Evolutionary conservation across 345 rosid genomes (phyloP), one percentile per base, ranked within the genome.

Genomic region (Microthlaspi erraticum): DNA sequence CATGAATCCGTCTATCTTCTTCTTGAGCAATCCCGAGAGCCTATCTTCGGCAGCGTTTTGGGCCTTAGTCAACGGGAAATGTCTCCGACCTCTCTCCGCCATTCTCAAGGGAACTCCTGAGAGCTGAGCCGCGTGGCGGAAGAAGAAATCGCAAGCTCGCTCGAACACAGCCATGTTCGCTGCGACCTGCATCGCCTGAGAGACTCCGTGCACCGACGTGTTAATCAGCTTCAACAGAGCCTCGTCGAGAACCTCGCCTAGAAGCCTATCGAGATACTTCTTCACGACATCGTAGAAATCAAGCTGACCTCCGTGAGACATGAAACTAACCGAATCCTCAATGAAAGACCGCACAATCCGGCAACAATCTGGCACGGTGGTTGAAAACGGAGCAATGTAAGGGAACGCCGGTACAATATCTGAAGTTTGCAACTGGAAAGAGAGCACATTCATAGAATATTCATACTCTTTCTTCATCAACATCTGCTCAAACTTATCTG

Each of bases 61-160:
- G 17, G 98, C 82, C 68, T 84, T 87, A 50, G 74, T 91, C 18
- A 94, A 81, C 4, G 99, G 98, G 75, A 94, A 94, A 78, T 85
- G 96, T 82, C 96, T 84, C 82, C 96, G 84, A 70, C 91, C 84
- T 81, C 96, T 89, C 80, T 93, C 98, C n/a, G 86, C 91, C 91
- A 93, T 87, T 75, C 98, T 85, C 74, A 88, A 80, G 1, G 97
- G 93, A 76, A 93, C 81, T 1, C 98, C 98, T 1, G 97, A 86
- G 41, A 91, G 97, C 78, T 91, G 98, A 31, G 95, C 98, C 9
- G 98, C 96, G 55, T 93, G 98, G 51, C 93, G 90, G 66, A 84
- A 91, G 75, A 91, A 93, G 84, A 93, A 93, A 73, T 89, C 98
- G 60, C 98, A 93, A 75, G 98, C 98, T 36, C 98, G 97, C 68